These are phyloP conservation scores for Fusarium verticillioides DNA, from an alignment of 2,329 filamentous ascomycete species.

Conservation along the genomic window DNA sequence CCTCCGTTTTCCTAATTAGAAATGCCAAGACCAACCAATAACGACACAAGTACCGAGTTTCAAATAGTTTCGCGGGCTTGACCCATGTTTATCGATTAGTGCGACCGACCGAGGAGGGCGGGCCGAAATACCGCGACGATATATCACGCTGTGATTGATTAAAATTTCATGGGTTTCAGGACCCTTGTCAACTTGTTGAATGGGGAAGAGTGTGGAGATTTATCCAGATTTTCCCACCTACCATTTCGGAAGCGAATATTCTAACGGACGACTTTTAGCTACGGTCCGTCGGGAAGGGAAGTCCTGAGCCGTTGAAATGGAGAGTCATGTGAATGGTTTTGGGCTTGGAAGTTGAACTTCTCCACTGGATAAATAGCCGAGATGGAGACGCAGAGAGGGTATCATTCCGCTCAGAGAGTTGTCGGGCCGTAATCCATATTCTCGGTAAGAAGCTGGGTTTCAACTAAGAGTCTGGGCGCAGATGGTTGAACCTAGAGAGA, in stretches of 20 bases:
- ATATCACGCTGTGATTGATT: neutral
- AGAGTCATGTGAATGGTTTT: neutral
- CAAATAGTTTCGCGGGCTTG: conserved; percentile 1
- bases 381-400: neutral
- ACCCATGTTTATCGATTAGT: neutral
- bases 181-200: neutral
- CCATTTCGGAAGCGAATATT: neutral
- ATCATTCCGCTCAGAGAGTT: neutral
- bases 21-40: neutral
- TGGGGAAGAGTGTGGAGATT: neutral
- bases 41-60: conserved; percentile 13
- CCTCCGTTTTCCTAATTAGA: conserved; percentile 15
- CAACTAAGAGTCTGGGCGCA: neutral
- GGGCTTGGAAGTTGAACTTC: neutral
- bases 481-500: neutral
- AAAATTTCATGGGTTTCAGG: conserved; percentile 7
- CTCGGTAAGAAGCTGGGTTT: neutral
- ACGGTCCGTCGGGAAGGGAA: neutral
- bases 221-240: conserved; percentile 28
- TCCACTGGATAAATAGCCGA: neutral
- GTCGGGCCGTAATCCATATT: neutral
- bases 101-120: neutral
- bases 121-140: conserved; percentile 5
- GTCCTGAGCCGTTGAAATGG: neutral
- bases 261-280: neutral